phyloP scores from a whole-genome alignment of 495 filamentous ascomycete species.

The Hyaloscypha bicolor region DNA sequence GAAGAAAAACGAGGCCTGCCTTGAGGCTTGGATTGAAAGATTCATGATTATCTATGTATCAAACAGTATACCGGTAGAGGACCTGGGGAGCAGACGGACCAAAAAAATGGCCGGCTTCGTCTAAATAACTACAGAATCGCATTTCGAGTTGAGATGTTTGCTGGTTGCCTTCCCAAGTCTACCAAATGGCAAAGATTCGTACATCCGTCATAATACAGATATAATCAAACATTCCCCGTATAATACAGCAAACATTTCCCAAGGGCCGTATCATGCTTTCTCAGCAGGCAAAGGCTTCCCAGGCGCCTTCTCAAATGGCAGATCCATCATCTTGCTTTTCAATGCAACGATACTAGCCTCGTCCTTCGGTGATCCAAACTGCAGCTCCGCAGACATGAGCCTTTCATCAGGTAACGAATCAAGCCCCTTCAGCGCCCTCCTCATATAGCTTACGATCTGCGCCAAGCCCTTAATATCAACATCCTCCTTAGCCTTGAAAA shows the following conservation, averaged over 20 bases:
- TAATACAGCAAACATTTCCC: conserved; percentile 6
- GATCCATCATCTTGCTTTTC: conserved; percentile 44
- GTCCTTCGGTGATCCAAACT: conserved; percentile 41
- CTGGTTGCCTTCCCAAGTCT: not conserved
- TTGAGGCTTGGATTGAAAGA: too few species aligned
- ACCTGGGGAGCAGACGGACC: too few species aligned
- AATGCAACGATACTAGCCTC: conserved; percentile 38
- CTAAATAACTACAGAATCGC: not conserved
- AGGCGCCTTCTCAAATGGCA: conserved; percentile 39
- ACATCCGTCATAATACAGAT: not conserved
- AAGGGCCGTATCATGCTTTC: not conserved
- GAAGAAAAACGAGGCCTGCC: too few species aligned
- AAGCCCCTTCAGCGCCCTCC: conserved; percentile 63
- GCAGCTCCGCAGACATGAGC: conserved; percentile 37
- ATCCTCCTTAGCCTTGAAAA: conserved; percentile 76
- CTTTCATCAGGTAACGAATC: conserved; percentile 64
- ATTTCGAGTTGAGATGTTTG: not conserved
- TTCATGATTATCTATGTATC: too few species aligned
- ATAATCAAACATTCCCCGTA: not conserved
- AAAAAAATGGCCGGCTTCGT: not conserved
- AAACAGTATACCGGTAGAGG: too few species aligned
- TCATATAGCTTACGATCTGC: conserved; percentile 76
- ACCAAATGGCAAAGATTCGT: not conserved
- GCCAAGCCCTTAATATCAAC: conserved; percentile 73
- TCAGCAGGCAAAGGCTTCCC: conserved; percentile 15